Conservation (phyloP, 345 rosid species). For the Lumnitzera racemosa region DNA sequence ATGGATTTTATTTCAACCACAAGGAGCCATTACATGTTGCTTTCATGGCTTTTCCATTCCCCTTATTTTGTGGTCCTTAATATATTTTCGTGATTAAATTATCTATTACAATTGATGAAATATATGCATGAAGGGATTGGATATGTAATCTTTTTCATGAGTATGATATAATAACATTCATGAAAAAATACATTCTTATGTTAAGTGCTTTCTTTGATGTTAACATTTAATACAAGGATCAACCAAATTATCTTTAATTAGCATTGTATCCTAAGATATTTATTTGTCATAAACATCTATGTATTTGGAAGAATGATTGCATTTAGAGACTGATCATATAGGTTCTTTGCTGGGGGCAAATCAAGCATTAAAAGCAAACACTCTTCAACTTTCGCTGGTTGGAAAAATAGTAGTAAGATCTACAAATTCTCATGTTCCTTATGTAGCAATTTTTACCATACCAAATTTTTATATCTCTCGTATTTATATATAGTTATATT, state of each 20-base stretch:
- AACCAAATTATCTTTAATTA: too few relatives aligned
- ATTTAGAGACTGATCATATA: conserved; percentile 59
- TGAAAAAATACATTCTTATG: neutral
- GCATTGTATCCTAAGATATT: too few relatives aligned
- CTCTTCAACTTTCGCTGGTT: conserved; percentile 81
- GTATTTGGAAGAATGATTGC: conserved; percentile 70
- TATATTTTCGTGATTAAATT: too few relatives aligned
- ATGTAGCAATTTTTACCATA: too few relatives aligned
- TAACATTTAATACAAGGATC: neutral
- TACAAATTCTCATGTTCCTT: neutral
- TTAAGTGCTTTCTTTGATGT: neutral
- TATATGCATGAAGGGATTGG: too few relatives aligned
- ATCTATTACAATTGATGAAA: too few relatives aligned
- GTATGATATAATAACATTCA: neutral
- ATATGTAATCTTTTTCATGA: too few relatives aligned
- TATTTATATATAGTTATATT: neutral
- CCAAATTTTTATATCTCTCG: too few relatives aligned
- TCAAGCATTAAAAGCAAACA: conserved; percentile 89
- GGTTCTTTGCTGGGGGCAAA: conserved; percentile 69
- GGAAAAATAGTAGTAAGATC: conserved; percentile 55
- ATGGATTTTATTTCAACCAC: too few relatives aligned
- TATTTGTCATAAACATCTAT: neutral
- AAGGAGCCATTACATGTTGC: too few relatives aligned
- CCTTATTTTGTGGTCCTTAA: too few relatives aligned
- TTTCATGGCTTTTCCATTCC: too few relatives aligned